Base-by-base conservation (phyloP, 768 basidiomycete genomes). In the Trametes cinnabarina region DNA sequence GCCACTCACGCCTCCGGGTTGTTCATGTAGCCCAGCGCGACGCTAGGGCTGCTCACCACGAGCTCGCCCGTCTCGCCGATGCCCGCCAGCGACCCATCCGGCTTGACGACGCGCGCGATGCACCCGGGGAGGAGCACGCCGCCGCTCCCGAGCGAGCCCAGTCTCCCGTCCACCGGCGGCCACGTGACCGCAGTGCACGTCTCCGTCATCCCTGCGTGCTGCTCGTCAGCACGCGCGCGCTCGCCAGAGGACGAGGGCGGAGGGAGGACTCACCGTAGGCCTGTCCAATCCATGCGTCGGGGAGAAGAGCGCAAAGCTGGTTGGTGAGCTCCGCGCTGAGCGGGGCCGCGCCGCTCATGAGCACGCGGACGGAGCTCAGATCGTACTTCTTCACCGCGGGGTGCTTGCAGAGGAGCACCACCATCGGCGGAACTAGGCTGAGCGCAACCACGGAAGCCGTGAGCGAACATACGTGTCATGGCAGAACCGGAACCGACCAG, bases 301-400 rank as follows among this genome's bases (percentile, higher is more conserved):
- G 85, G 32, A 86, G 77, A 32, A 79, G 60, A 37, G 74, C 67
- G 17, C 66, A 65, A 23, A 84, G 71, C 61, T 75, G 76, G 32
- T 74, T 67, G 60, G 78, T 82, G n/a, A 83, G 65, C 60, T 84
- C 80, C 28, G 68, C 61, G 0, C 82, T 77, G 43, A 86, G 74
- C 42, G 86, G 85, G 8, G 85, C 86, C 23, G 86, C 85, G 22
- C 85, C 84, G 63, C 65, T 68, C 53, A 72, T 74, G 47, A 74
- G 60, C 61, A 68, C 72, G 42, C 67, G 68, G 32, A 73, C 61
- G n/a, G 80, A 71, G 73, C 70, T 62, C 51, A 78, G 62, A 60
- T 79, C 74, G 51, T 74, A 73, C 14, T 73, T 68, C 60, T 73
- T 72, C 47, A 73, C 71, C 15, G 69, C 71, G n/a, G 79, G 74